Base-by-base conservation (phyloP, 208 protist species). In the Lotmaria passim region DNA sequence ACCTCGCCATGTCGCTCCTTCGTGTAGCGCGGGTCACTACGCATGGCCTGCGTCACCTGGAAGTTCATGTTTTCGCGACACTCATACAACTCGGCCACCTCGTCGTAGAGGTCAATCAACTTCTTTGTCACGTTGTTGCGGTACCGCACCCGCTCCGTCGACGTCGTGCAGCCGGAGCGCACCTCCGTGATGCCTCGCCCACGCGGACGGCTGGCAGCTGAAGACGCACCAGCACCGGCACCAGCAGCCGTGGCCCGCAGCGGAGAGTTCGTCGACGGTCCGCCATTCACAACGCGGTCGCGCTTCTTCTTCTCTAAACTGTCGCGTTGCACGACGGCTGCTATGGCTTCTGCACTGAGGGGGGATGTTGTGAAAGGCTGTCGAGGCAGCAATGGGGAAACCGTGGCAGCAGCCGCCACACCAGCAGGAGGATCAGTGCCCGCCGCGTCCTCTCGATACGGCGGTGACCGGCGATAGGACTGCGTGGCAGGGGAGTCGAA, bases 11-110 rank as follows among this genome's bases (percentile, higher is more conserved):
- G 65, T 7, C 60, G 46, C 39, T 87, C 82, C 55, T 69, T 79
- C 23, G 75, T 75, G 30, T 82, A 65, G 11, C 90, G 85, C 15
- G 83, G 85, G 75, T 95, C 90, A 14, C 77, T 67, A 47, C 87
- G 83, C 90, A 95, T 95, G 17, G 90, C 82, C 28, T 85, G 69
- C 17, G 51, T 48, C 33, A 93, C 41, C 57, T 82, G 72, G 28
- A 68, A 34, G 17, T 55, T 26, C 75, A 91, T 85, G 43, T 83
- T 78, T 39, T 79, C 56, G 24, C 81, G 61, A 61, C 81, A 82
- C 43, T 77, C 71, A 26, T 83, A 69, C 31, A 95, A 17, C 38
- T 87, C 78, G 0, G 55, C 48, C 19, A 89, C 73, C 64, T 83
- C 85, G n/a, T 83, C 71, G 60, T 85, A 80, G 17, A 91, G 59